Base-by-base conservation (phyloP, 352 stramenopile species). In the Globisporangium orthogonon region DNA sequence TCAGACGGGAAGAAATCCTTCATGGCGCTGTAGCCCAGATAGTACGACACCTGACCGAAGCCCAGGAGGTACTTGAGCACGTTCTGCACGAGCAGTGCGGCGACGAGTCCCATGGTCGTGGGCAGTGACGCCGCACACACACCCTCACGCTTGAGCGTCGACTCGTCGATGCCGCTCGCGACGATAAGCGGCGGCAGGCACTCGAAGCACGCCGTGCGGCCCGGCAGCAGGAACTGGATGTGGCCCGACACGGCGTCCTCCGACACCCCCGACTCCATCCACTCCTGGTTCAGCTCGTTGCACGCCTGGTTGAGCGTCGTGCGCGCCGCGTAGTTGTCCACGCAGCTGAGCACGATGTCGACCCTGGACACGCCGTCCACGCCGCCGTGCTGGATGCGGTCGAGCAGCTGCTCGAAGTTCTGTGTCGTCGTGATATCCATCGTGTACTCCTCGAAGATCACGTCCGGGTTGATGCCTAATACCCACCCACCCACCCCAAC, bases 191-290 rank as follows among this genome's bases (percentile, higher is more conserved):
- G 87, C 18, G 87, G 87, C 35, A 95, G 62, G 55, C 87, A 96
- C 70, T 94, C 83, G 45, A 96, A 96, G 67, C 87, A 96, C 10
- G 87, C 87, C 14, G 86, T 94, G 52, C 86, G 75, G 15, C 87
- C 87, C 0, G 87, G 87, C 31, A 95, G 61, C 37, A 96, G 58
- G 50, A 91, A 83, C 61, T 96, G 87, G 57, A 96, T 96, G 63
- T 96, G 87, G 23, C 87, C 87, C 31, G 85, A 95, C 29, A 96
- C 80, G 4, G 87, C 87, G 58, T 95, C 86, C 55, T 96, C 87
- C n/a, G 82, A 93, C 52, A 96, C 87, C 5, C 87, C 87, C 52
- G 81, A 94, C 69, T 96, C 87, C 86, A 96, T 95, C 87, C 87
- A 96, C 29, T 70, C 68, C 58, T 91, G 80, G 56, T 91, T 86